Conservation (phyloP, 768 basidiomycete species). For the Cystobasidium ongulense region DNA sequence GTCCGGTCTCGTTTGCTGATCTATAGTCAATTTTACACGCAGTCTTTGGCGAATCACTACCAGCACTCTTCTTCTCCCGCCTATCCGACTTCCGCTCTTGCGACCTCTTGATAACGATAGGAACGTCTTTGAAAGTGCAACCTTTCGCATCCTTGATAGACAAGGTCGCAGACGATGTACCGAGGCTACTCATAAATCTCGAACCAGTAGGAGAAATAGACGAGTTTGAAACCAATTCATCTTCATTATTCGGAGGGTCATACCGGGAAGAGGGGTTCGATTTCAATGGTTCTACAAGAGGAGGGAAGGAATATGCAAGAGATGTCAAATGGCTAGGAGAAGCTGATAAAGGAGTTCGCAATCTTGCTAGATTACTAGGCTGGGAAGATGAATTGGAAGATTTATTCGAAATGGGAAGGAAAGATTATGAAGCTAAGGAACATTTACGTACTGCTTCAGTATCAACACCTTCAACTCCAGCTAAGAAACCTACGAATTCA, state of each 20-base stretch:
- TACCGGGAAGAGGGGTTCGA: constrained; percentile 29
- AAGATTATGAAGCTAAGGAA: not conserved
- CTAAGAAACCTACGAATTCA: not conserved
- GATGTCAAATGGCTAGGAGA: constrained; percentile 27
- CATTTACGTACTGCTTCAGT: not conserved
- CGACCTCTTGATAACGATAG: constrained; percentile 81
- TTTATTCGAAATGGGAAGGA: constrained; percentile 2
- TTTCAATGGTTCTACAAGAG: constrained; percentile 17
- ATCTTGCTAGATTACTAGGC: constrained; percentile 11
- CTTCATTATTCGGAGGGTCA: not conserved
- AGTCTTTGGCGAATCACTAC: constrained; percentile 56
- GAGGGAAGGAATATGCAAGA: constrained; percentile 24
- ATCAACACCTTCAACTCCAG: not conserved
- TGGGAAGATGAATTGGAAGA: constrained; percentile 31
- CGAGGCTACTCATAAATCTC: constrained; percentile 80
- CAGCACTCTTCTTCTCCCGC: constrained; percentile 57
- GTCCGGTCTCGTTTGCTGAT: no score
- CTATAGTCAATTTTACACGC: no score
- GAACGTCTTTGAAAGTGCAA: constrained; percentile 71
- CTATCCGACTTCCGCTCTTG: constrained; percentile 56
- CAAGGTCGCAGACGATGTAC: constrained; percentile 55
- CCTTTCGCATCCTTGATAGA: constrained; percentile 66
- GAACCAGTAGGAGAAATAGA: constrained; percentile 60
- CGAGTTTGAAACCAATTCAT: not conserved
- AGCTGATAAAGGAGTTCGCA: constrained; percentile 15